phyloP scores from a whole-genome alignment of 208 protist genomes.

The Trypanosoma cruzi region DNA sequence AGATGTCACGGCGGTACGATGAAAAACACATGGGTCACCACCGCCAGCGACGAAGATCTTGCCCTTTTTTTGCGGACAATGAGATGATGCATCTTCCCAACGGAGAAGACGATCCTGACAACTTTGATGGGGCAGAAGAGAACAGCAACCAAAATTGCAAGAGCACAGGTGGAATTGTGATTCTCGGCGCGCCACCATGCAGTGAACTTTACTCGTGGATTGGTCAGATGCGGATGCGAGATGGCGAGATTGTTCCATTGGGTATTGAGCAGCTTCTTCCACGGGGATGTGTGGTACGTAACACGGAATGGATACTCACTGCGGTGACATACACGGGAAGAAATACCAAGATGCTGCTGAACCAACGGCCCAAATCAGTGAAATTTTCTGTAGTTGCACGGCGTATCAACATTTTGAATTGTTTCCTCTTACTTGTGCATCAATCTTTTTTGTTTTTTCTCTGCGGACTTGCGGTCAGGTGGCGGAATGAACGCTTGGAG shows the following conservation, averaged over 20 bases:
- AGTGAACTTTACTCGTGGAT: slow-evolving; percentile 70
- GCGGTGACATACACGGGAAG: slow-evolving; percentile 89
- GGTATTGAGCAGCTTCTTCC: slow-evolving; percentile 89
- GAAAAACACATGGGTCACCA: slow-evolving; percentile 9
- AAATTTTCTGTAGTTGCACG: slow-evolving; percentile 70
- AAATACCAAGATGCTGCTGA: slow-evolving; percentile 91
- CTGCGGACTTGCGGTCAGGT: slow-evolving; percentile 51
- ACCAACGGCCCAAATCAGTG: slow-evolving; percentile 51
- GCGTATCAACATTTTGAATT: slow-evolving; percentile 83
- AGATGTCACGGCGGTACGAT: slow-evolving; percentile 47
- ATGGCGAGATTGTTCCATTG: slow-evolving; percentile 52
- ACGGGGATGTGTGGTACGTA: slow-evolving; percentile 83
- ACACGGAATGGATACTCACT: slow-evolving; percentile 90
- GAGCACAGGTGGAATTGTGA: slow-evolving; percentile 36
- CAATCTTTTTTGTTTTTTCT: slow-evolving; percentile 60
- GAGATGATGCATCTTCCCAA: neutral
- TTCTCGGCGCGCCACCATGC: slow-evolving; percentile 57
- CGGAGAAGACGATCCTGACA: neutral
- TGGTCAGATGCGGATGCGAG: slow-evolving; percentile 60
- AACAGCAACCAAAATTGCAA: neutral
- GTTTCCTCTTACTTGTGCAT: slow-evolving; percentile 70
- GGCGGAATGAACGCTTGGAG: slow-evolving; percentile 36
- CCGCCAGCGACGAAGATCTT: neutral
- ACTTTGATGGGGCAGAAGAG: neutral
- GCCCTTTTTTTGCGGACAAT: neutral